Percentiles rank a stretch among this genome's conserved stretches.
These are phyloP conservation scores for Bertia moriformis DNA, from an alignment of 2,329 filamentous ascomycete genomes.

Conservation along the genomic window DNA sequence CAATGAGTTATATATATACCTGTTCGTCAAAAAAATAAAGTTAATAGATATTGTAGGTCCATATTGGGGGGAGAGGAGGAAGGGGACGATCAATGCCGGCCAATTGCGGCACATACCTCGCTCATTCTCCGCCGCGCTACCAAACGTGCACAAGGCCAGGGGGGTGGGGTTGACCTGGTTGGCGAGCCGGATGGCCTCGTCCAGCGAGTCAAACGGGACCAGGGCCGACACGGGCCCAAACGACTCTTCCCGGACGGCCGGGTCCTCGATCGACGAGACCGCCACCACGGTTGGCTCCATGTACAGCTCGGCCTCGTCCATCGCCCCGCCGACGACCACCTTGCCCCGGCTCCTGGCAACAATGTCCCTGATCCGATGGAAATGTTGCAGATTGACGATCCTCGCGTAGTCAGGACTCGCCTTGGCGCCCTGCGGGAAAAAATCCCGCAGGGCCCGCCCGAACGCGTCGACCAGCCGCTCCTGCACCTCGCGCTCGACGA, in stretches of 20 bases:
- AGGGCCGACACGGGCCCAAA: slow-evolving; percentile 90
- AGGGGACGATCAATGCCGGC: slow-evolving; percentile 11
- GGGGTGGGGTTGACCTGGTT: slow-evolving; percentile 74
- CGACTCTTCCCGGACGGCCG: slow-evolving; percentile 68
- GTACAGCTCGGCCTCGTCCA: slow-evolving; percentile 66
- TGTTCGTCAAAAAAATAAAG: background rate
- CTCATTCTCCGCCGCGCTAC: slow-evolving; percentile 62
- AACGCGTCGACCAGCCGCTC: slow-evolving; percentile 61
- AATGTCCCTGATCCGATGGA: slow-evolving; percentile 75
- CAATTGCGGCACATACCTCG: no score
- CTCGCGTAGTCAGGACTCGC: slow-evolving; percentile 65
- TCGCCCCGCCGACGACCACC: slow-evolving; percentile 73
- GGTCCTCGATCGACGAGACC: slow-evolving; percentile 60
- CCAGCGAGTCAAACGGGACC: slow-evolving; percentile 62
- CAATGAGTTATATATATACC: slow-evolving; percentile 2
- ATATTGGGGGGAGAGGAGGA: background rate
- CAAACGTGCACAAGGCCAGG: slow-evolving; percentile 73
- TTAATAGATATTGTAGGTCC: background rate
- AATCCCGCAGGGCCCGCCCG: slow-evolving; percentile 55
- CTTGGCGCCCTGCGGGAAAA: slow-evolving; percentile 72
- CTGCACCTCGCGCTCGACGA: slow-evolving; percentile 64
- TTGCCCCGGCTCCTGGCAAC: slow-evolving; percentile 71
- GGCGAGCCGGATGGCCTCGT: slow-evolving; percentile 70
- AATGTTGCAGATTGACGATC: slow-evolving; percentile 70
- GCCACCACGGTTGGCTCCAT: slow-evolving; percentile 90